Evolutionary conservation across 352 stramenopile genomes (phyloP).

Genomic region (Albugo laibachii): DNA sequence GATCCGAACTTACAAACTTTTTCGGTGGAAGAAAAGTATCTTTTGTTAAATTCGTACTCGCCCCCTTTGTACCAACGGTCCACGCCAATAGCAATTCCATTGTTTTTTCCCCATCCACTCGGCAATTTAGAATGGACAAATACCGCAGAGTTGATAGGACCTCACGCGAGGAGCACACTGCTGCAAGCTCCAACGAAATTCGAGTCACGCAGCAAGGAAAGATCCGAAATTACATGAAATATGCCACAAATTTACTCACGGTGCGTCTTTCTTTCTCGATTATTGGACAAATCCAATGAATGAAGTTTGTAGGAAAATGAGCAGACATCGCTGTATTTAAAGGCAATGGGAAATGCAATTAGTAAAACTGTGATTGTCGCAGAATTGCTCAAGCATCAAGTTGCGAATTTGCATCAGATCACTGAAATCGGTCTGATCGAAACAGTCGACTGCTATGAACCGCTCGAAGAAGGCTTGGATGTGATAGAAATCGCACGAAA

Average conservation of each 20-base stretch:
- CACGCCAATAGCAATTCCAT: too few species aligned
- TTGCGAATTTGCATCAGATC: conserved; percentile 49
- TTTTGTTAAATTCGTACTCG: too few species aligned
- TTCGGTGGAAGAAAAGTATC: too few species aligned
- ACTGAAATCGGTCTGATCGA: conserved; percentile 65
- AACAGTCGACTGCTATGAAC: conserved; percentile 66
- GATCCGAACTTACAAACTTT: too few species aligned
- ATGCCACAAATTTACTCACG: conserved; percentile 47
- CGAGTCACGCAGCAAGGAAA: conserved; percentile 70
- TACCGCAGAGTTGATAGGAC: conserved; percentile 59
- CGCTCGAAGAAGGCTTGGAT: conserved; percentile 67
- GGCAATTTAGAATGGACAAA: conserved; percentile 40
- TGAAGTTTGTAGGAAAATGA: conserved; percentile 28
- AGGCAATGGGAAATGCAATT: conserved; percentile 71
- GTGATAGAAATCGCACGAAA: conserved; percentile 47
- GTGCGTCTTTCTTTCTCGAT: conserved; percentile 12
- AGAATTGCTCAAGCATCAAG: conserved; percentile 64
- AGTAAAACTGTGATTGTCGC: conserved; percentile 70
- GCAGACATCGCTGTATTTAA: conserved; percentile 38
- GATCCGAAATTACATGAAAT: conserved; percentile 63
- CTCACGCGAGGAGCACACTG: conserved; percentile 17
- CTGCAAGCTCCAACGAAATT: conserved; percentile 48
- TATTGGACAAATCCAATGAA: not conserved
- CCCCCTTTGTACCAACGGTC: too few species aligned
- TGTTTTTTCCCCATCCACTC: too few species aligned